A percentile compares a stretch with the other conserved stretches of the same genome.
Evolutionary conservation across 208 protist genomes (phyloP).

Genomic region (Porcisia hertigi): DNA sequence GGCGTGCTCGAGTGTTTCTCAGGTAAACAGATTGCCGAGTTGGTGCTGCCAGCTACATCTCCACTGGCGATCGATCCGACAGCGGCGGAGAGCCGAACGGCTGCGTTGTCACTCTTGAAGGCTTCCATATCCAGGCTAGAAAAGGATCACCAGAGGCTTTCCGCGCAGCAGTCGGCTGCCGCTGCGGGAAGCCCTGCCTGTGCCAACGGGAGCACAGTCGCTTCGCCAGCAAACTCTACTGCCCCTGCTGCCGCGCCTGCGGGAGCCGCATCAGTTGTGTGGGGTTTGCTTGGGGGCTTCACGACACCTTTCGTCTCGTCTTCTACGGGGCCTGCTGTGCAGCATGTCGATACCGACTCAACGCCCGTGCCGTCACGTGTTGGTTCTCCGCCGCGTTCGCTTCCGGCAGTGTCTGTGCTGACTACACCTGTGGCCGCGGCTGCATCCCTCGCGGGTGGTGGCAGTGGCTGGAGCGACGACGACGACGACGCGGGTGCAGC

Average conservation of each 20-base stretch:
- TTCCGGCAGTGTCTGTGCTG: neutral
- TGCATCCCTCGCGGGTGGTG: conserved; percentile 12
- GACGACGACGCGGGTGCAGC: neutral
- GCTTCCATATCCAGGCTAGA: conserved; percentile 24
- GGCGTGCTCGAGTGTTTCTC: conserved; percentile 43
- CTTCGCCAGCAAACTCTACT: neutral
- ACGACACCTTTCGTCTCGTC: neutral
- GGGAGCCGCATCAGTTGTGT: neutral
- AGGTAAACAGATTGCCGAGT: conserved; percentile 47
- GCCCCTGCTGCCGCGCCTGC: neutral
- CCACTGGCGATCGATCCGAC: conserved; percentile 62
- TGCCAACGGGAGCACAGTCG: neutral
- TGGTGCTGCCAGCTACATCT: conserved; percentile 56
- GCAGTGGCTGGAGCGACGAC: conserved; percentile 24
- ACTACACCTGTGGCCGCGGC: neutral
- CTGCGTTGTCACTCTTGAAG: conserved; percentile 49
- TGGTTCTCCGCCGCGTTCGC: conserved; percentile 1
- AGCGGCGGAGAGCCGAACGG: conserved; percentile 46
- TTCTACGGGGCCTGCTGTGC: neutral
- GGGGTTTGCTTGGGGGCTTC: neutral
- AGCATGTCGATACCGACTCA: neutral
- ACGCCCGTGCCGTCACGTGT: neutral
- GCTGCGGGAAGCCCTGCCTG: neutral
- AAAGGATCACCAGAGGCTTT: conserved; percentile 20
- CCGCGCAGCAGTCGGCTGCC: conserved; percentile 8